Base-by-base conservation (phyloP, 352 stramenopile species). In the Pythium aristosporum region DNA sequence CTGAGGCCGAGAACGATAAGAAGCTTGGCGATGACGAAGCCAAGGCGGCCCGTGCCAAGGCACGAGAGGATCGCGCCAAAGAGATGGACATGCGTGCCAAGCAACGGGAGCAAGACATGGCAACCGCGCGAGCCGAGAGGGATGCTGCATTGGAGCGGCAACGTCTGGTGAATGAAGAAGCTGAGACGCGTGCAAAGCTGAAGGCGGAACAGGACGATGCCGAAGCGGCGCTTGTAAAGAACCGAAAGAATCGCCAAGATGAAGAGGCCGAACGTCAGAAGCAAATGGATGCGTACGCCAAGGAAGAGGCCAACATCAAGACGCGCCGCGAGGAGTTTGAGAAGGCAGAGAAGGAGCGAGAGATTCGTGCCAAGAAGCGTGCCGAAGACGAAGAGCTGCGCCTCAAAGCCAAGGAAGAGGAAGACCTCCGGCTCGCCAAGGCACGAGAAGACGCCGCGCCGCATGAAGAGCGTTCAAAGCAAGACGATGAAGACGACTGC, bases 221-320 rank as follows among this genome's bases (percentile, higher is more conserved):
- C 1, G 52, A 58, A 15, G 52, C 18, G 10, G 36, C 52, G 37
- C 21, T 58, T 9, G 52, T 37, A 11, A 37, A 16, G 34, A 58
- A 58, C 34, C 52, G 52, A 9, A 58, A 58, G 52, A 34, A 20
- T 13, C 52, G 52, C 20, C 1, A 58, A 16, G 34, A 34, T 0
- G 52, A 47, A 36, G 34, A 18, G 5, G 8, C 23, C 20, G 52
- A 58, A n/a, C 52, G 52, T 1, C 30, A 56, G 30, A 23, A 43
- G 11, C 25, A 32, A 4, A 56, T 56, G 49, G 49, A 56, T 15
- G 37, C 10, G 37, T 58, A 58, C 52, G n/a, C 9, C n/a, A 58
- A 58, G 21, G 52, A 47, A 48, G 52, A 58, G 20, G 34, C 52
- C 18, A 21, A 58, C 36, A 58, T 58, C 28, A 56, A 56, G 28